A percentile compares a stretch with the other conserved stretches of the same genome.
Conservation (phyloP, 768 basidiomycete genomes). For the Suillus hirtellus region DNA sequence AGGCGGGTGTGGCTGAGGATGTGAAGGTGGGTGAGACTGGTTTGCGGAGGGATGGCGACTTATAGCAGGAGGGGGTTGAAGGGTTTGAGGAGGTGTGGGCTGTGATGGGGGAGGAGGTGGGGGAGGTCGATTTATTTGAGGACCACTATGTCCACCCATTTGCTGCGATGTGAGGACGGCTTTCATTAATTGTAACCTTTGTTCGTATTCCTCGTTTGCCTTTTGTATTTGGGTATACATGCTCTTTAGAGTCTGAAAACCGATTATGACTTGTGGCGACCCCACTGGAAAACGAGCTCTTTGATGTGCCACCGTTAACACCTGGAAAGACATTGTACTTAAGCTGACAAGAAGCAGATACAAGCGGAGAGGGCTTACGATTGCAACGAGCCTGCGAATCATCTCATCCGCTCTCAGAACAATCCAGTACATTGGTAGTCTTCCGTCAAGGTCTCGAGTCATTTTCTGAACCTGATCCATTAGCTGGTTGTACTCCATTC, state of each 20-base stretch:
- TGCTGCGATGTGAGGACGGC: constrained; percentile 8
- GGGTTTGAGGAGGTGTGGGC: constrained; percentile 20
- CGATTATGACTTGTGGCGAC: constrained; percentile 34
- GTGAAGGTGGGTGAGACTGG: constrained; percentile 15
- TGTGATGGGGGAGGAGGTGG: constrained; percentile 18
- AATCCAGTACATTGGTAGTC: constrained; percentile 47
- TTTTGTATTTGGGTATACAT: constrained; percentile 47
- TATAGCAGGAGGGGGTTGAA: constrained; percentile 20
- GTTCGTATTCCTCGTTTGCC: constrained; percentile 42
- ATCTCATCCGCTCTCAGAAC: constrained; percentile 48
- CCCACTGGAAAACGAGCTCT: constrained; percentile 23
- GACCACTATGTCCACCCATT: constrained; percentile 1
- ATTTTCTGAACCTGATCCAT: constrained; percentile 51
- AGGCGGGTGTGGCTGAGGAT: constrained; percentile 13
- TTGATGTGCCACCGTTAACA: constrained; percentile 42
- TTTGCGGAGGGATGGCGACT: constrained; percentile 35
- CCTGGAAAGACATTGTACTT: constrained; percentile 32
- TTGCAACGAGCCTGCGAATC: constrained; percentile 51
- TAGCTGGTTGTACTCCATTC: constrained; percentile 49
- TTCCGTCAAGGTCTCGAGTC: constrained; percentile 49
- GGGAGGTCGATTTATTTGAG: constrained; percentile 9
- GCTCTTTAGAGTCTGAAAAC: constrained; percentile 39
- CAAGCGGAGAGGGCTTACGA: constrained; percentile 44
- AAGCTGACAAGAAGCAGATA: constrained; percentile 16
- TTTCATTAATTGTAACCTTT: constrained; percentile 29